Base-by-base conservation (phyloP, 1,284 basidiomycete genomes). In the Neolentinus lepideus region DNA sequence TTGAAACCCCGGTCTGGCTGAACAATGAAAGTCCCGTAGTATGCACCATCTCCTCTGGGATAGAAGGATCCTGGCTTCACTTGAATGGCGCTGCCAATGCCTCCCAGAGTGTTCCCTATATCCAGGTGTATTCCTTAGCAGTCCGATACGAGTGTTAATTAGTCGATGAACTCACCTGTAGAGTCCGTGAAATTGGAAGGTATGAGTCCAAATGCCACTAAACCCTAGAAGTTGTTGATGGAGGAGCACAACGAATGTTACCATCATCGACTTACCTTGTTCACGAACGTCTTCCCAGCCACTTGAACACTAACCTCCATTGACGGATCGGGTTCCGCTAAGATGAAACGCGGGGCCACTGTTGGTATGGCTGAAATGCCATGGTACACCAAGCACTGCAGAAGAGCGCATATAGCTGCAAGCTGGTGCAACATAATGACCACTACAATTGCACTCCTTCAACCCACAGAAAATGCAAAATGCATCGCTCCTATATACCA, bases 1-100 rank as follows among this genome's bases (percentile, higher is more conserved):
- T 74, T 75, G 65, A 73, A 75, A 10, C 75, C 78, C 24, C 78
- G 68, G 62, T 80, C 79, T 1, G 78, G 77, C 56, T 80, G 77
- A 1, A 72, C 67, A 16, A 76, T 60, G 45, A 80, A 61, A 1
- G 70, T 72, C 12, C 77, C 77, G 3, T 65, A 64, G 64, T 73
- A 80, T 0, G 68, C 63, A 4, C 69, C 71, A 47, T 69, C 59
- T n/a, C 53, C 47, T 27, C 53, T 53, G 25, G 60, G 21, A 6
- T 51, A 53, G 59, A 70, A 73, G 2, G 68, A 64, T 9, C 64
- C 65, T 26, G 58, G 60, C 53, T 68, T 66, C 38, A 74, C 43
- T 1, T 68, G 67, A 53, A 74, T 71, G 1, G 69, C 71, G 47
- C 69, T 71, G 3, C 71, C 71, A 26, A 73, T 65, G 2, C 71